These are phyloP conservation scores for Omphalotus guepiniiformis DNA, from an alignment of 768 basidiomycete genomes.

Conservation along the genomic window DNA sequence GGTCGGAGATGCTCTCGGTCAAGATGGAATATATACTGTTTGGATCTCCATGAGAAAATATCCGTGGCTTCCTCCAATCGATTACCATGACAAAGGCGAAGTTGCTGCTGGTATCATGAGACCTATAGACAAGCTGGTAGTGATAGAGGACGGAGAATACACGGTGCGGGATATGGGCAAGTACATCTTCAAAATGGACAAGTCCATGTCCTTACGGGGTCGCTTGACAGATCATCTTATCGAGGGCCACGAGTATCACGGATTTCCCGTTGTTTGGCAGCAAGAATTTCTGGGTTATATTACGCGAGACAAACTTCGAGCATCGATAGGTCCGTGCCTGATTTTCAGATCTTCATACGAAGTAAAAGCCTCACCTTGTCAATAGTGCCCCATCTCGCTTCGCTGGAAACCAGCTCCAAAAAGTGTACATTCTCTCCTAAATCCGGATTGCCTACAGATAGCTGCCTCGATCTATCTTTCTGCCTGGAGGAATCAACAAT, in stretches of 20 bases:
- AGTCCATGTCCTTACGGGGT: slow-evolving; percentile 6
- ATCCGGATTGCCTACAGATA: slow-evolving; percentile 33
- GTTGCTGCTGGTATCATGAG: slow-evolving; percentile 62
- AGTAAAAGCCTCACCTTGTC: no score
- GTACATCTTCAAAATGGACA: no score
- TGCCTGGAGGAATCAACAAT: slow-evolving; percentile 46
- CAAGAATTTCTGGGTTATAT: slow-evolving; percentile 56
- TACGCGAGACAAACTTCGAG: slow-evolving; percentile 49
- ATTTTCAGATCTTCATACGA: no score
- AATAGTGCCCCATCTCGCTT: slow-evolving; percentile 26
- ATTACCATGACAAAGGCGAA: slow-evolving; percentile 63
- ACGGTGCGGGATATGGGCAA: slow-evolving; percentile 48
- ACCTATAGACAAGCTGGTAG: slow-evolving; percentile 42
- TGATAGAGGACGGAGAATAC: slow-evolving; percentile 45
- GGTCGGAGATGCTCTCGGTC: slow-evolving; percentile 68
- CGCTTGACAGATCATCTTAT: slow-evolving; percentile 35
- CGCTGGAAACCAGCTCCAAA: slow-evolving; percentile 25
- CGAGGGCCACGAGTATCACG: slow-evolving; percentile 44
- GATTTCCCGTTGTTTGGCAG: slow-evolving; percentile 59
- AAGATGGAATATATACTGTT: slow-evolving; percentile 64
- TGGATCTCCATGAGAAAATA: slow-evolving; percentile 73
- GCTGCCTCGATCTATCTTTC: slow-evolving; percentile 24
- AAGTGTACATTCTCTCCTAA: slow-evolving; percentile 39
- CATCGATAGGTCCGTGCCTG: slow-evolving; percentile 27
- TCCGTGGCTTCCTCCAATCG: slow-evolving; percentile 63